These are phyloP conservation scores for Lumnitzera littorea DNA, from an alignment of 345 rosid species.

Conservation along the genomic window DNA sequence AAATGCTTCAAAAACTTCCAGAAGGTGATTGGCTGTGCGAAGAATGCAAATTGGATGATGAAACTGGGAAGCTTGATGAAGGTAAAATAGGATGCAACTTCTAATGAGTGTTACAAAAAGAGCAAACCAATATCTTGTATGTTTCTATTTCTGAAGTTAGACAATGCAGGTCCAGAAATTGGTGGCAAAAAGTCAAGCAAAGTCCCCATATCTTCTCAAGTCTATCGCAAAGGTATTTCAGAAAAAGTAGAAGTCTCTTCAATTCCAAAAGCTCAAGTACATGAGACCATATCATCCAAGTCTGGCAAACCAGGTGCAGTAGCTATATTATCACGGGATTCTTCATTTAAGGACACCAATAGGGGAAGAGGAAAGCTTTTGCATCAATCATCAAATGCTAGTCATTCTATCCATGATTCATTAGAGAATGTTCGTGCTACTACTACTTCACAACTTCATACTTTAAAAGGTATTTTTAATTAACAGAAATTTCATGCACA, in stretches of 20 bases:
- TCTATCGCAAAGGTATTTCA: conserved; percentile 47
- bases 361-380: conserved; percentile 51
- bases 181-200: conserved; percentile 40
- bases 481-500: not conserved
- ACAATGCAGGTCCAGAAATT: conserved; percentile 40
- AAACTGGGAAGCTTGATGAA: conserved; percentile 56
- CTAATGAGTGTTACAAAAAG: not conserved
- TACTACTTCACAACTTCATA: conserved; percentile 34
- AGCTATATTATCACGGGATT: conserved; percentile 41
- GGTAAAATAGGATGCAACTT: conserved; percentile 32
- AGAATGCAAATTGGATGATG: conserved; percentile 81
- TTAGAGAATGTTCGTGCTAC: conserved; percentile 39
- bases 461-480: conserved; percentile 40
- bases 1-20: conserved; percentile 76
- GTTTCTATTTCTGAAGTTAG: conserved; percentile 15
- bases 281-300: conserved; percentile 59
- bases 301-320: conserved; percentile 39
- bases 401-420: conserved; percentile 28
- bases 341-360: conserved; percentile 50
- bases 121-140: not conserved
- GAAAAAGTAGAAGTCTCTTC: conserved; percentile 46
- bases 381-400: conserved; percentile 34
- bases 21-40: conserved; percentile 96
- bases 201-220: conserved; percentile 19
- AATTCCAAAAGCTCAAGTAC: conserved; percentile 48